A percentile compares a stretch with the other conserved stretches of the same genome.
Conservation (phyloP, 1,139 yeast species). For the Sugiyamaella pinicola region DNA sequence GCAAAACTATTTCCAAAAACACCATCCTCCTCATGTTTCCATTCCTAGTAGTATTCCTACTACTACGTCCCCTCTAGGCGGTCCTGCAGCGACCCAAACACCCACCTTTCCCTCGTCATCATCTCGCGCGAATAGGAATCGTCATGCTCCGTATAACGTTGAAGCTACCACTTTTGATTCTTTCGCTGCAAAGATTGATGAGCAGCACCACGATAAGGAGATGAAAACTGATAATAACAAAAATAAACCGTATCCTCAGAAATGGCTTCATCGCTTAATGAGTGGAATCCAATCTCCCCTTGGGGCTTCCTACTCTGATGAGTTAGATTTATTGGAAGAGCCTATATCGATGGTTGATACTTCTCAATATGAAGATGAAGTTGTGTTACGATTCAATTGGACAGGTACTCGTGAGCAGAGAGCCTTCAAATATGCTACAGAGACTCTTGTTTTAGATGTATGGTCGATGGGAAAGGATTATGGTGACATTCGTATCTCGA, state of each 20-base stretch:
- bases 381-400: conserved; percentile 53
- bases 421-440: conserved; percentile 37
- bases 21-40: conserved; percentile 6
- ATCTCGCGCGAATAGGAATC: conserved; percentile 21
- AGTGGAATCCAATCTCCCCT: conserved; percentile 24
- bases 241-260: background rate
- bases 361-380: conserved; percentile 52
- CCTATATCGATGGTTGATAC: conserved; percentile 27
- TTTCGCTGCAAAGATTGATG: conserved; percentile 17
- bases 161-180: conserved; percentile 17
- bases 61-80: conserved; percentile 13
- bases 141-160: conserved; percentile 22
- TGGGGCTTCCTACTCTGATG: background rate
- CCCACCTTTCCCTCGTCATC: background rate
- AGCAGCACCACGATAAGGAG: background rate
- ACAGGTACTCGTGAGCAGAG: conserved; percentile 32
- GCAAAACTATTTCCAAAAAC: conserved; percentile 14
- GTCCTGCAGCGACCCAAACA: conserved; percentile 12
- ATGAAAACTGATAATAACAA: background rate
- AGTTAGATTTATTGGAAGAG: conserved; percentile 10
- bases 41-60: conserved; percentile 1
- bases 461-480: conserved; percentile 41
- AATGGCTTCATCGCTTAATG: conserved; percentile 13
- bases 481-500: conserved; percentile 39
- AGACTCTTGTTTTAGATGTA: conserved; percentile 41